Conservation (phyloP, 2,329 filamentous ascomycete genomes). For the Xylariaceae sp. region DNA sequence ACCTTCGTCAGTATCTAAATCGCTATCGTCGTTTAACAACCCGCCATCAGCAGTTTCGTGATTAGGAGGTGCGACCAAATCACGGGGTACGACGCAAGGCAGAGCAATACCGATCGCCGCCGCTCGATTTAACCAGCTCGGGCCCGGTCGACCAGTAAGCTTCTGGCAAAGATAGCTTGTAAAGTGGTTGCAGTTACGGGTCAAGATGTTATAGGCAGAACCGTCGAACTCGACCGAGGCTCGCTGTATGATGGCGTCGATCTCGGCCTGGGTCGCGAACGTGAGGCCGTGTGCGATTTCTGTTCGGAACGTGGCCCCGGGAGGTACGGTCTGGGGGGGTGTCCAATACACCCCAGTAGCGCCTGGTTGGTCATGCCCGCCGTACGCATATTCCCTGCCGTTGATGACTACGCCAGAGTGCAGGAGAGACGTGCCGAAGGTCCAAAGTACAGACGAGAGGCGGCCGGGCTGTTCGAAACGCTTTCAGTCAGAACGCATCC, state of each 20-base stretch:
- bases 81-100: constrained; percentile 74
- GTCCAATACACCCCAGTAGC: constrained; percentile 82
- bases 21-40: constrained; percentile 50
- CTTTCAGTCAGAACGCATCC: neutral
- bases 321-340: constrained; percentile 63
- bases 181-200: constrained; percentile 86
- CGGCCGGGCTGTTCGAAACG: constrained; percentile 55
- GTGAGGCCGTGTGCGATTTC: constrained; percentile 77
- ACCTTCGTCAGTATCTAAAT: constrained; percentile 18
- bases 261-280: constrained; percentile 61
- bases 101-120: constrained; percentile 77
- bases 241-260: constrained; percentile 62
- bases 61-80: constrained; percentile 77
- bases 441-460: constrained; percentile 72
- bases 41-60: constrained; percentile 67
- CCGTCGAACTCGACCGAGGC: constrained; percentile 70
- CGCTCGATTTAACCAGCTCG: constrained; percentile 74
- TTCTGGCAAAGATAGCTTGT: constrained; percentile 69
- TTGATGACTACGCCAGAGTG: constrained; percentile 81
- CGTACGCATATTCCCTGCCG: constrained; percentile 77
- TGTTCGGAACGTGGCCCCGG: constrained; percentile 70
- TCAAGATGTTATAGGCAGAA: constrained; percentile 73
- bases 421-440: constrained; percentile 68
- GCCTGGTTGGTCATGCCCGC: constrained; percentile 66
- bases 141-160: constrained; percentile 65